phyloP scores from a whole-genome alignment of 108 stramenopile species.

The Seminavis robusta region DNA sequence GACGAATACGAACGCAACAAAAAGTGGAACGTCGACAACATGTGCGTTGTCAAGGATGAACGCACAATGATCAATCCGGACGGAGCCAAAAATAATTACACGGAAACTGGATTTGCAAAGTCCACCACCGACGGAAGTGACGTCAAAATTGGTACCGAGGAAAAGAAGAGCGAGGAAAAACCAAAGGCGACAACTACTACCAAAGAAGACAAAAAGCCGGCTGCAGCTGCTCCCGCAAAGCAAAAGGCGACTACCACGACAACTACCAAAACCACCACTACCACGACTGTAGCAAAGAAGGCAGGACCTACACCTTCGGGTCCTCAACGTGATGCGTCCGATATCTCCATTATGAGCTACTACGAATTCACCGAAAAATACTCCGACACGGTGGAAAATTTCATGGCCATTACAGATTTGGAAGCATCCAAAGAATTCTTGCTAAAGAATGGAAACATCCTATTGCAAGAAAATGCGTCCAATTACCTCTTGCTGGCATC shows the following conservation, averaged over 20 bases:
- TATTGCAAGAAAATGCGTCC: constrained; percentile 95
- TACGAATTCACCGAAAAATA: constrained; percentile 90
- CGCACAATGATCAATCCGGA: constrained; percentile 86
- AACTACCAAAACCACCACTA: neutral
- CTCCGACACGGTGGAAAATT: constrained; percentile 87
- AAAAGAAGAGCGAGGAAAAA: neutral
- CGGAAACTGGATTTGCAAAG: constrained; percentile 64
- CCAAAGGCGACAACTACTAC: constrained; percentile 12
- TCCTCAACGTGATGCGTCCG: constrained; percentile 16
- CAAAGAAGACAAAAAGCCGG: neutral
- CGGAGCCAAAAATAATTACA: constrained; percentile 65
- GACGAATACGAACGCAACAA: constrained; percentile 94
- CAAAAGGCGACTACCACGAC: neutral
- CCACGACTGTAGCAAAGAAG: neutral
- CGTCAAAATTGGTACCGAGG: constrained; percentile 21
- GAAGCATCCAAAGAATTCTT: constrained; percentile 88
- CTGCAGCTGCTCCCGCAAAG: constrained; percentile 6
- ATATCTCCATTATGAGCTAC: constrained; percentile 68
- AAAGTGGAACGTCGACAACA: constrained; percentile 98
- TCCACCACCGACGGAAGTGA: constrained; percentile 42
- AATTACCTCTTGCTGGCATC: constrained; percentile 92
- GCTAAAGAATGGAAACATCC: constrained; percentile 75
- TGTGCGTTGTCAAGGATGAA: constrained; percentile 92
- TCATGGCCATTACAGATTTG: constrained; percentile 76
- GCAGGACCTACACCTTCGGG: constrained; percentile 7